phyloP scores from a whole-genome alignment of 2,329 filamentous ascomycete species.

The Zymoseptoria passerinii region DNA sequence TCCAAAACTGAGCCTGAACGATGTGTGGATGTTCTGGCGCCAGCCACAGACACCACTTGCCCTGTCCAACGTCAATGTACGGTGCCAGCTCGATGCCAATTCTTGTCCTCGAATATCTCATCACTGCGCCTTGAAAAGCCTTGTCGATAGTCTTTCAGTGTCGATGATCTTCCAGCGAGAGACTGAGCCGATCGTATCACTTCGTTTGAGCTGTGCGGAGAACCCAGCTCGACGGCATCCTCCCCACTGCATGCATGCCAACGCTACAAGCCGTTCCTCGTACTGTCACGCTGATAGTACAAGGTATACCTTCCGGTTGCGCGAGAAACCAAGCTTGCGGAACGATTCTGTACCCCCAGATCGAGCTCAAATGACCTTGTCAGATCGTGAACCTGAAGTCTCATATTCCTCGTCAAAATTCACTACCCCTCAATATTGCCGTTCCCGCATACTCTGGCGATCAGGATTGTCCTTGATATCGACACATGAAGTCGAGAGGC shows the following conservation, averaged over 20 bases:
- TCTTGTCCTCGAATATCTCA: not conserved
- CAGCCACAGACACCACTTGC: not conserved
- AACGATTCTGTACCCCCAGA: not conserved
- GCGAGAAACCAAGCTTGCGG: not conserved
- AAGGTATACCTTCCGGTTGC: not conserved
- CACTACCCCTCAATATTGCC: not conserved
- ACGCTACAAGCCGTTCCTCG: not conserved
- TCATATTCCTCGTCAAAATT: not conserved
- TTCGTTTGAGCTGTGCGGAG: not conserved
- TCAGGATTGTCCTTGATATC: not conserved
- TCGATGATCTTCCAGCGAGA: not conserved
- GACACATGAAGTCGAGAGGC: not conserved
- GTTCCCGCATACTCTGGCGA: not conserved
- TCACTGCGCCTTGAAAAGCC: not conserved
- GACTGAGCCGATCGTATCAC: not conserved
- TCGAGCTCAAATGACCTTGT: not conserved
- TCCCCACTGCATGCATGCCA: not conserved
- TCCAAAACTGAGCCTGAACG: not conserved
- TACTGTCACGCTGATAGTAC: not conserved
- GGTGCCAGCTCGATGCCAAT: not conserved
- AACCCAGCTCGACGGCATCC: not conserved
- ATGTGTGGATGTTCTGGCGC: not conserved
- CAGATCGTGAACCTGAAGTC: not conserved
- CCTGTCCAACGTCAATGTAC: not conserved
- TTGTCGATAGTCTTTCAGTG: not conserved